These are phyloP conservation scores for Seminavis robusta DNA, from an alignment of 108 stramenopile species.

Conservation along the genomic window DNA sequence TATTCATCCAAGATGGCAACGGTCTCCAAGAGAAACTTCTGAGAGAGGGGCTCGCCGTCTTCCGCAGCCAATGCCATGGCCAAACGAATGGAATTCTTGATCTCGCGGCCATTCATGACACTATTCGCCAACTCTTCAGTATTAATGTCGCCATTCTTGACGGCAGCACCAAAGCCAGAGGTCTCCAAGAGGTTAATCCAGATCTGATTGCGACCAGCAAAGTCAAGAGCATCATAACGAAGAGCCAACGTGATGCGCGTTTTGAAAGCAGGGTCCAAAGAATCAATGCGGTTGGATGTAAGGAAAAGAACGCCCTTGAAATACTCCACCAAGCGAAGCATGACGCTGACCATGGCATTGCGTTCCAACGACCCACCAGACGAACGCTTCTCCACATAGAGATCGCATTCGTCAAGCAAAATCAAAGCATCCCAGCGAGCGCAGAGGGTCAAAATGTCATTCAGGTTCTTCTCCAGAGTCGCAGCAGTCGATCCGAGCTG, in stretches of 20 bases:
- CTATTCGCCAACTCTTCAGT: constrained; percentile 25
- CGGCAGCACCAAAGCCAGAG: constrained; percentile 24
- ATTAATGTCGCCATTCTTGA: constrained; percentile 31
- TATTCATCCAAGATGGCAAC: constrained; percentile 16
- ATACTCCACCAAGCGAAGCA: constrained; percentile 67
- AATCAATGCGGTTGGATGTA: constrained; percentile 64
- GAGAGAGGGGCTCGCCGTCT: constrained; percentile 30
- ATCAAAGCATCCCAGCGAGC: constrained; percentile 60
- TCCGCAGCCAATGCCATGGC: constrained; percentile 63
- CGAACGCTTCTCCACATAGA: constrained; percentile 51
- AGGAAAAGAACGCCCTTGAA: constrained; percentile 63
- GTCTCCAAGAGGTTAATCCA: constrained; percentile 54
- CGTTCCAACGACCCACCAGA: constrained; percentile 47
- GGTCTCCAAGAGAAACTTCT: constrained; percentile 44
- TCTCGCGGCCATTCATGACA: constrained; percentile 62
- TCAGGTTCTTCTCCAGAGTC: constrained; percentile 44
- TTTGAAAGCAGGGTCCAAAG: constrained; percentile 66
- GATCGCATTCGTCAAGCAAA: constrained; percentile 64
- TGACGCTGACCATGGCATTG: constrained; percentile 74
- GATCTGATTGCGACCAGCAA: constrained; percentile 40
- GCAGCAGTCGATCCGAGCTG: constrained; percentile 56
- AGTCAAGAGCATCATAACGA: constrained; percentile 44
- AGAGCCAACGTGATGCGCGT: constrained; percentile 64
- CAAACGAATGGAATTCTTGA: constrained; percentile 68
- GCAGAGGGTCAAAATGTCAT: constrained; percentile 47